A percentile compares a stretch with the other conserved stretches of the same genome.
Evolutionary conservation across 2,329 filamentous ascomycete genomes (phyloP).

Genomic region (Trichothecium roseum): DNA sequence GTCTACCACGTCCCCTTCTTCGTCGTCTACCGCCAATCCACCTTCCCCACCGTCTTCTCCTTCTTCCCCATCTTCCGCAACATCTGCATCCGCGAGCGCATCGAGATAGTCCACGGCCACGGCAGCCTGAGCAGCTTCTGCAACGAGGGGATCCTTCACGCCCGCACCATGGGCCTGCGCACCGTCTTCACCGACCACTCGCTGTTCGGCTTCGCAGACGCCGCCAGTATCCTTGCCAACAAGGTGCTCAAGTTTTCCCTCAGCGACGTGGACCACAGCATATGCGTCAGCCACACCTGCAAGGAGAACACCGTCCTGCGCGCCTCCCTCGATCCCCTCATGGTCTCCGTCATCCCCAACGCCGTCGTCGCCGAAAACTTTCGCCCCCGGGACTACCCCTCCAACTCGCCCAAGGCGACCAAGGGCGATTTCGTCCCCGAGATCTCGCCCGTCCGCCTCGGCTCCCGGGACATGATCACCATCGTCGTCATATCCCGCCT

Average conservation of each 20-base stretch:
- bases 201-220: slow-evolving; percentile 93
- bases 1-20: slow-evolving; percentile 97
- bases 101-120: slow-evolving; percentile 98
- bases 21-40: slow-evolving; percentile 86
- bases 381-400: slow-evolving; percentile 46
- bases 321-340: slow-evolving; percentile 86
- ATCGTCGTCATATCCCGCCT: slow-evolving; percentile 95
- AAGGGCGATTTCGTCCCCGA: slow-evolving; percentile 26
- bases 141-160: slow-evolving; percentile 90
- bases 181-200: slow-evolving; percentile 98
- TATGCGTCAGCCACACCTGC: slow-evolving; percentile 97
- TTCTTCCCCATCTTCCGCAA: slow-evolving; percentile 98
- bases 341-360: slow-evolving; percentile 97
- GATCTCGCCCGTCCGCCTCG: slow-evolving; percentile 55
- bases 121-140: slow-evolving; percentile 86
- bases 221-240: slow-evolving; percentile 90
- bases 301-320: slow-evolving; percentile 97
- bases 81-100: slow-evolving; percentile 86
- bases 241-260: slow-evolving; percentile 93
- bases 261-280: slow-evolving; percentile 95
- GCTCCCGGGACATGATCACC: slow-evolving; percentile 78
- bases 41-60: slow-evolving; percentile 94
- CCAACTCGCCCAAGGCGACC: slow-evolving; percentile 14
- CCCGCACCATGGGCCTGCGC: slow-evolving; percentile 86
- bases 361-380: slow-evolving; percentile 97